Base-by-base conservation (phyloP, 1,139 yeast species). In the Suhomyces coccinellae region DNA sequence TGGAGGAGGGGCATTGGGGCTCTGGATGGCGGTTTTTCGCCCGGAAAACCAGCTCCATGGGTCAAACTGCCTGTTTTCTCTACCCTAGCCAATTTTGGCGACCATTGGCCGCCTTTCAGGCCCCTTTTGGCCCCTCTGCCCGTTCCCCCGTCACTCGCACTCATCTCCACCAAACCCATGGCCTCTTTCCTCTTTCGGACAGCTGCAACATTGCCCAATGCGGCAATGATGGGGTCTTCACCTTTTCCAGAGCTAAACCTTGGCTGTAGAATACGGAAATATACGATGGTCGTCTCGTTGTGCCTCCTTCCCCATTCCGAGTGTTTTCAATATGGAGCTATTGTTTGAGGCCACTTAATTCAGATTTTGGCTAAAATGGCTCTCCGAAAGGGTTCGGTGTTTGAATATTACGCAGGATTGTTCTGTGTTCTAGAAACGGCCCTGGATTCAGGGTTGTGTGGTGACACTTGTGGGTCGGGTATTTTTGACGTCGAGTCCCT, bases 261-360 rank as follows among this genome's bases (percentile, higher is more conserved):
- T 36, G 38, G 38, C 38, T 36, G 31, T 36, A 27, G 38, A 27
- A 36, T 36, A 36, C 32, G 38, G 38, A 26, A 36, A 36, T 36
- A 36, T 36, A 36, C 38, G 38, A 36, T 36, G 31, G 14, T 29
- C 14, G 24, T 14, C 31, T 26, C 12, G 15, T 12, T 24, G 32
- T 14, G 8, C 10, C 15, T 24, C 29, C 36, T 34, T 22, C 36
- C 36, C 17, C 15, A 22, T 24, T 34, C 29, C 20, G 36, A 7
- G 29, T 13, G 12, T 14, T 22, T 34, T 10, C 9, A 24, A 13
- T 24, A 20, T 34, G 36, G 17, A 17, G 20, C 24, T 13, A 34
- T 34, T 34, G 36, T 24, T 33, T 13, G 36, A 10, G 24, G 5
- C 14, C 17, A 12, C n/a, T 16, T 20, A 24, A 22, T n/a, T 20